Evolutionary conservation across 116 monocot species (phyloP).

Genomic region (Posidonia oceanica): DNA sequence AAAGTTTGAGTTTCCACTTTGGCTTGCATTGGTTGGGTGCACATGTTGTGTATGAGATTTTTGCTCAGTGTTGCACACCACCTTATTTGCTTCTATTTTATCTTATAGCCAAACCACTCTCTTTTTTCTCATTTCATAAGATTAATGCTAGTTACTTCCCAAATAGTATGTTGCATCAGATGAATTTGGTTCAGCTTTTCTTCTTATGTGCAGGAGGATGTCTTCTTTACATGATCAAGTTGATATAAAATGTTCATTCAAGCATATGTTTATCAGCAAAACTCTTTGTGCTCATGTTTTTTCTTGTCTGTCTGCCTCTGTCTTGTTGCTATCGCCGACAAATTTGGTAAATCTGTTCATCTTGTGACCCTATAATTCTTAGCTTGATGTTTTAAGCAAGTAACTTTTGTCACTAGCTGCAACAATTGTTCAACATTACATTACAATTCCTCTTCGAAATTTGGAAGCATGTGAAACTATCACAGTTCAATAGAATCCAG

Average conservation of each 20-base stretch:
- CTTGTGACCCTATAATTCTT: not conserved
- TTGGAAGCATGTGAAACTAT: too few species aligned
- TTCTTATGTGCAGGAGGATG: not conserved
- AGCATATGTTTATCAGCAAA: not conserved
- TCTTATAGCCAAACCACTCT: too few species aligned
- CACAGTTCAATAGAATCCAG: not conserved
- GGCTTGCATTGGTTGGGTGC: too few species aligned
- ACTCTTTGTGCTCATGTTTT: not conserved
- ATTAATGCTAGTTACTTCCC: too few species aligned
- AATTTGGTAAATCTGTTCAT: not conserved
- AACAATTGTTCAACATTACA: too few species aligned
- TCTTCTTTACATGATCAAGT: not conserved
- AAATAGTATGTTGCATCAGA: too few species aligned
- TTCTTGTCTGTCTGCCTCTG: not conserved
- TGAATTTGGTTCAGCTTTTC: not conserved
- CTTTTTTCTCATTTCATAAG: too few species aligned
- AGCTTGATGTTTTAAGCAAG: not conserved
- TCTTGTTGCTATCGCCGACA: not conserved
- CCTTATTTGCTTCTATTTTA: too few species aligned
- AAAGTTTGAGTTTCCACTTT: too few species aligned
- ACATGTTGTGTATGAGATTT: too few species aligned
- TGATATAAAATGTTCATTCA: not conserved
- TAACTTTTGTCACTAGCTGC: not conserved
- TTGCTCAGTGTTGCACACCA: too few species aligned
- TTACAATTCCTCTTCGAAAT: too few species aligned